These are phyloP conservation scores for Sequoia sempervirens DNA, from an alignment of 75 land plant species.

Conservation along the genomic window DNA sequence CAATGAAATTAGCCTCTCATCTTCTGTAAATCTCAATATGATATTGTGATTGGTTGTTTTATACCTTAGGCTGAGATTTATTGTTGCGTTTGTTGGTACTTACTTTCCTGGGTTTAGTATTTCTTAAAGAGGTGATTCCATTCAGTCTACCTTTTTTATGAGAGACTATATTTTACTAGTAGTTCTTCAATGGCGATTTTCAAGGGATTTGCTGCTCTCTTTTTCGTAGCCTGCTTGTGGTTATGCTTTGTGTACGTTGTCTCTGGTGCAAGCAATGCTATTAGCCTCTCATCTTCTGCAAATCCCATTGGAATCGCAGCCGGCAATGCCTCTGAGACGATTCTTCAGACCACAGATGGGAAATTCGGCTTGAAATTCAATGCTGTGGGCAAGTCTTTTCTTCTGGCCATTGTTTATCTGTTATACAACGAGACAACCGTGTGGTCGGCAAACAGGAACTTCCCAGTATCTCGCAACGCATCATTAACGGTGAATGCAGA, in stretches of 20 bases:
- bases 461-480: background rate
- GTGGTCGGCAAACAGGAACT: constrained; percentile 1
- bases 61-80: too few species aligned
- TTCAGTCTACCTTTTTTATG: too few species aligned
- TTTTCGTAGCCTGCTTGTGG: background rate
- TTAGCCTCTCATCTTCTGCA: background rate
- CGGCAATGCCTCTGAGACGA: background rate
- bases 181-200: background rate
- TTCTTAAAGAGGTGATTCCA: too few species aligned
- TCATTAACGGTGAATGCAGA: background rate
- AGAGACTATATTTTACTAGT: too few species aligned
- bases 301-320: background rate
- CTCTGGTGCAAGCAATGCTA: background rate
- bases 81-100: too few species aligned
- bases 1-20: background rate
- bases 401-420: background rate
- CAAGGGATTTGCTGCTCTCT: background rate
- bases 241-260: background rate
- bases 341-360: background rate
- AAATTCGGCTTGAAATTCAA: constrained; percentile 1
- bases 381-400: background rate
- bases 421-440: background rate
- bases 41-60: too few species aligned
- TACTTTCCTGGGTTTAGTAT: too few species aligned
- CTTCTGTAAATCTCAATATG: background rate